Evolutionary conservation across 208 protist species (phyloP), one percentile per base, ranked within the genome.

Genomic region (Endotrypanum monterogeii): DNA sequence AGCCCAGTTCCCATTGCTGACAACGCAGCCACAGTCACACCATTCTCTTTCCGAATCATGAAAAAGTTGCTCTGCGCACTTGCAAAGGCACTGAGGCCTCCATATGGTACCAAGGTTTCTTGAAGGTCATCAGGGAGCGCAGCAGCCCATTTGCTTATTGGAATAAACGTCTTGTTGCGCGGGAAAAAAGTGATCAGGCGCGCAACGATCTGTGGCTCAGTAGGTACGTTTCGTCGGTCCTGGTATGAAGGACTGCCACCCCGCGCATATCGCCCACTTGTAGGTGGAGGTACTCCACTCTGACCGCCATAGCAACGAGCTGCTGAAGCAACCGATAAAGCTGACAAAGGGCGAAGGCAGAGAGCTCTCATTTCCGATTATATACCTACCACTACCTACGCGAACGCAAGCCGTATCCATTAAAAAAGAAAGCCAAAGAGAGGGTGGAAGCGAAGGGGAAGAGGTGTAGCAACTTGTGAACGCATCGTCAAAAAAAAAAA

Each of bases 11-110:
- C 87, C 83, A 92, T 89, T 4, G 83, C 80, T 23, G 87, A 89
- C 44, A 94, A 81, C 5, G 87, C 87, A 3, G 87, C 79, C 50
- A 94, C 74, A 9, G 84, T 79, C 0, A 87, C 76, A 41, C 83
- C 87, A 32, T 92, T 92, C 56, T 94, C 86, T 48, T 82, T 85
- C 7, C 86, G 76, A 23, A 90, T 78, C 57, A 89, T 85, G 74
- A 94, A 94, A 71, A 94, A 94, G 61, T 94, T 94, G 6, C 35
- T 80, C 66, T 94, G 87, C 0, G 82, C 76, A 58, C 75, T 66
- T 0, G 83, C 67, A 79, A 94, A 94, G 2, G 76, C 77, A 9
- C 79, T 70, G 9, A 94, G 65, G 9, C 90, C 90, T 23, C 86
- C 87, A 71, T 84, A 92, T 8, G 82, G 70, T 25, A 92, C 88